Conservation (phyloP, 2,329 filamentous ascomycete genomes). For the Colletotrichum sp. region DNA sequence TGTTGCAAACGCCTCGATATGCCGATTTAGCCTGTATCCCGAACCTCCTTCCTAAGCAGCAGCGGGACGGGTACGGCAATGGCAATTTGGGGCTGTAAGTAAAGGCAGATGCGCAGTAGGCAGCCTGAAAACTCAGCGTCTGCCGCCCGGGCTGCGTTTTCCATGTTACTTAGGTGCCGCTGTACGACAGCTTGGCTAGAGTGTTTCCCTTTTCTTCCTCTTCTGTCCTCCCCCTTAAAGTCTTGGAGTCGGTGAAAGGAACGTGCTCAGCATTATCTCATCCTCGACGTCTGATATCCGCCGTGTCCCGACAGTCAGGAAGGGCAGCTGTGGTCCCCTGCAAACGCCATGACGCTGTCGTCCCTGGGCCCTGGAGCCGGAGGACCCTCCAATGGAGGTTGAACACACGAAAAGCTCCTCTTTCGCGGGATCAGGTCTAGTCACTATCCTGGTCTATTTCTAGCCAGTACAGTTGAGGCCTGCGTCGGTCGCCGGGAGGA, state of each 20-base stretch:
- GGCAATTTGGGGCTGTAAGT: not conserved
- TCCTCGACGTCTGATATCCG: not conserved
- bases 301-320: not conserved
- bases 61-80: not conserved
- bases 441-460: not conserved
- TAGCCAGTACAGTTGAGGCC: not conserved
- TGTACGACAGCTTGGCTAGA: not conserved
- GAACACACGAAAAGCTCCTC: not conserved
- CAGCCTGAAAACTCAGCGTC: not conserved
- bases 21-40: constrained; percentile 4
- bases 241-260: not conserved
- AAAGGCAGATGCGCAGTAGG: not conserved
- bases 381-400: constrained; percentile 6
- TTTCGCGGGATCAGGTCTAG: not conserved
- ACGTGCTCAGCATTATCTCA: not conserved
- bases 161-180: not conserved
- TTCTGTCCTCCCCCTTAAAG: not conserved
- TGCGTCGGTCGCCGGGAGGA: not conserved
- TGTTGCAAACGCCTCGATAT: constrained; percentile 40
- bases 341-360: constrained; percentile 1
- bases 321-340: not conserved
- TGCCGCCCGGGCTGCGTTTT: not conserved
- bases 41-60: not conserved
- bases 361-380: not conserved
- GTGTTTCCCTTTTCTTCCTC: not conserved